phyloP scores from a whole-genome alignment of 73 alveolate genomes.

The Effrenium voratum region DNA sequence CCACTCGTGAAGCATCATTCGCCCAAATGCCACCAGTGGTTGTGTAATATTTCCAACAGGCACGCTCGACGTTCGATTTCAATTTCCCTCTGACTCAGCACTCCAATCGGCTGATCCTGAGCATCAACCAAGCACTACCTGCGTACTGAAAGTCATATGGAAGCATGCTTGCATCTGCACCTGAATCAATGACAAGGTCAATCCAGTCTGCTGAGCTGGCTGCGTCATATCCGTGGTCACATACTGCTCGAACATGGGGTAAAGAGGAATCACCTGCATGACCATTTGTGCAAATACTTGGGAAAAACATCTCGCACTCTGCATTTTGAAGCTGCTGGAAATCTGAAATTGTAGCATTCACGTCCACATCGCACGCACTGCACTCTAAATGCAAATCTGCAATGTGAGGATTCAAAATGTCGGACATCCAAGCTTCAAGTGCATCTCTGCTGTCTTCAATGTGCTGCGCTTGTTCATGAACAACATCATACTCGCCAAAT shows the following conservation, averaged over 20 bases:
- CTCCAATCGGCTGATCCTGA: neutral
- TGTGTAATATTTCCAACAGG: neutral
- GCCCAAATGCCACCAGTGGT: neutral
- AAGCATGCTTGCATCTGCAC: neutral
- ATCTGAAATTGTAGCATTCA: neutral
- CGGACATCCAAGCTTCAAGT: too few species aligned
- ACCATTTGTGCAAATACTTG: neutral
- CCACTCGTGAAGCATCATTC: neutral
- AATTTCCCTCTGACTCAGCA: neutral
- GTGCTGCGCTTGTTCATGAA: too few species aligned
- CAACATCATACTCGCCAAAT: too few species aligned
- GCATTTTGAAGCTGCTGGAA: neutral
- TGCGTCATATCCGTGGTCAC: neutral
- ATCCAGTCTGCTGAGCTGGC: neutral
- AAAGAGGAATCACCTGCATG: neutral
- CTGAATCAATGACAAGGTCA: neutral
- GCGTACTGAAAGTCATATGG: neutral
- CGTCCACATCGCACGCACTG: neutral
- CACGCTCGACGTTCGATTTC: neutral
- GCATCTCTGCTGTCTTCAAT: too few species aligned
- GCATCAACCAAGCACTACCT: neutral
- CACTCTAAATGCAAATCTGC: too few species aligned
- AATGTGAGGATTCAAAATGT: too few species aligned
- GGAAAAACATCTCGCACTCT: neutral
- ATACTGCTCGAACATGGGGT: neutral